These are phyloP conservation scores for Botrytis sinoallii DNA, from an alignment of 2,329 filamentous ascomycete species.

Conservation along the genomic window DNA sequence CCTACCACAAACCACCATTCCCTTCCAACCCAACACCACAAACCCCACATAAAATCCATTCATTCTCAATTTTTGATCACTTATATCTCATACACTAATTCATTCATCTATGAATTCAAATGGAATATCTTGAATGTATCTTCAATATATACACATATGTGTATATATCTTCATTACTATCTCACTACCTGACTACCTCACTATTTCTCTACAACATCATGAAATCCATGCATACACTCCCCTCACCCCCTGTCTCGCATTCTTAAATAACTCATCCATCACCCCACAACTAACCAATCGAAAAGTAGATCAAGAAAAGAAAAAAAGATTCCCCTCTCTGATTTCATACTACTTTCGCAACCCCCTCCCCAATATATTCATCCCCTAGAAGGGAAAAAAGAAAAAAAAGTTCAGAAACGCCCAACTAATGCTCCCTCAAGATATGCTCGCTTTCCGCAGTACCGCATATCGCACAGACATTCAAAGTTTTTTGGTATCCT, in stretches of 20 bases:
- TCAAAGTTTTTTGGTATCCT: slow-evolving; percentile 7
- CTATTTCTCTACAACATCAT: background rate
- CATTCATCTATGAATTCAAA: background rate
- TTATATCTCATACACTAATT: background rate
- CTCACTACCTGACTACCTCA: background rate
- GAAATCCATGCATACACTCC: background rate
- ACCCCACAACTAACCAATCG: background rate
- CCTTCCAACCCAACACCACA: background rate
- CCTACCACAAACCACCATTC: no score
- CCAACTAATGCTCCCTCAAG: background rate
- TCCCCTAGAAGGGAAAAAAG: background rate
- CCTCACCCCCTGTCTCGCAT: background rate
- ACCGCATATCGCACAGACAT: background rate
- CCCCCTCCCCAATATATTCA: background rate
- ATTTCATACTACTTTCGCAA: background rate
- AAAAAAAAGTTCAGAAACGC: background rate
- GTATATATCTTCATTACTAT: background rate
- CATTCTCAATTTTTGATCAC: background rate
- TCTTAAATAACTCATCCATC: background rate
- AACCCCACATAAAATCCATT: background rate
- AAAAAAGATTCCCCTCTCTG: background rate
- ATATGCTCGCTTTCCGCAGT: slow-evolving; percentile 5
- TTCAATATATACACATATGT: background rate
- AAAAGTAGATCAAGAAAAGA: background rate
- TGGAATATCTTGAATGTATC: background rate